Percentiles rank a stretch among this genome's conserved stretches.
Evolutionary conservation across 202 grass and related monocot species (phyloP).

Genomic region (Setaria viridis): DNA sequence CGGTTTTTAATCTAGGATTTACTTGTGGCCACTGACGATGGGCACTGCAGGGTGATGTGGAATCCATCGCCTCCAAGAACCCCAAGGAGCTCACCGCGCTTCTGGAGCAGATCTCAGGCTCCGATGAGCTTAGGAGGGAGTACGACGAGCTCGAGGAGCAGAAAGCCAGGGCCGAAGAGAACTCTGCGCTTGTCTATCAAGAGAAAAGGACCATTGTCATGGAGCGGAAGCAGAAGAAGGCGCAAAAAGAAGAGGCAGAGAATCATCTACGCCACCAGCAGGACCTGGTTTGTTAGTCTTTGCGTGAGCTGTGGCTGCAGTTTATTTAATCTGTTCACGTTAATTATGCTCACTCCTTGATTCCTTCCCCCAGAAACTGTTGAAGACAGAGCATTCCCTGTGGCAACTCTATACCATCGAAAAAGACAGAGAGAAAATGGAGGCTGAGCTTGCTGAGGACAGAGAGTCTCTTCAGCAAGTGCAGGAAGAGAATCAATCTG

Average conservation of each 20-base stretch:
- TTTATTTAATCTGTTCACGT: constrained; percentile 3
- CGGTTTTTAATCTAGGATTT: background rate
- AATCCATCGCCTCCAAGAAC: constrained; percentile 98
- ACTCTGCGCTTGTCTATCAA: constrained; percentile 95
- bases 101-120: constrained; percentile 95
- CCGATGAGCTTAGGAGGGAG: constrained; percentile 88
- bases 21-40: constrained; percentile 13
- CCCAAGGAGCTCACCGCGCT: constrained; percentile 91
- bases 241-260: constrained; percentile 94
- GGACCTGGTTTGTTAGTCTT: constrained; percentile 61
- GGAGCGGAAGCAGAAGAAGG: constrained; percentile 99
- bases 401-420: constrained; percentile 95
- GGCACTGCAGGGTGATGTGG: constrained; percentile 81
- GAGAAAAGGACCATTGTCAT: constrained; percentile 93
- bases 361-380: constrained; percentile 57
- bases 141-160: constrained; percentile 81
- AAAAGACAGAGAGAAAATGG: constrained; percentile 73
- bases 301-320: background rate
- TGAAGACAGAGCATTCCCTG: constrained; percentile 87
- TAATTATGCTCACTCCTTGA: background rate
- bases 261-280: constrained; percentile 83
- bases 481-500: constrained; percentile 66
- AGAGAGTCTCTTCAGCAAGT: constrained; percentile 69
- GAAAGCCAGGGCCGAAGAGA: constrained; percentile 76
- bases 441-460: constrained; percentile 78